Conservation (phyloP, 208 protist species). For the Trypanosoma vivax region DNA sequence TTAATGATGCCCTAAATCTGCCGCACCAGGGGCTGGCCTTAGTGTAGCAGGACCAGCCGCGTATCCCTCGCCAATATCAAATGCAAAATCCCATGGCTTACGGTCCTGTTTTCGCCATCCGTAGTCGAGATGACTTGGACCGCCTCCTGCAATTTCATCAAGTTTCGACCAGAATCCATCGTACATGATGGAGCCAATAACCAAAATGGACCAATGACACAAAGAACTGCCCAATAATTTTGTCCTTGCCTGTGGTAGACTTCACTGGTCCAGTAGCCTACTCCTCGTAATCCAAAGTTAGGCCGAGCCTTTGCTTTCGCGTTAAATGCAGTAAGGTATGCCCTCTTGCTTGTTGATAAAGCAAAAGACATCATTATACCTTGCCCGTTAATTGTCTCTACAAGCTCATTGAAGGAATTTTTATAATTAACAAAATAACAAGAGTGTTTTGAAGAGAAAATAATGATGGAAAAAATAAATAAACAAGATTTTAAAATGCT, state of each 20-base stretch:
- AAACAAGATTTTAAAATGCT: background rate
- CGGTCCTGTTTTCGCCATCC: constrained; percentile 65
- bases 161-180: constrained; percentile 80
- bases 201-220: constrained; percentile 40
- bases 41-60: constrained; percentile 62
- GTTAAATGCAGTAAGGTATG: constrained; percentile 82
- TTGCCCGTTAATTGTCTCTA: background rate
- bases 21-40: constrained; percentile 65
- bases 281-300: constrained; percentile 81
- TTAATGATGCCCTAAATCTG: constrained; percentile 71
- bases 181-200: constrained; percentile 71
- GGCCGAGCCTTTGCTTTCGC: constrained; percentile 80
- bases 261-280: constrained; percentile 76
- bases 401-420: constrained; percentile 8
- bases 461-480: constrained; percentile 13
- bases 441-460: background rate
- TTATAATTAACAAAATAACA: constrained; percentile 13
- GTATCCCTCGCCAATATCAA: constrained; percentile 85
- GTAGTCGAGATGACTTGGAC: constrained; percentile 68
- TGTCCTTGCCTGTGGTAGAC: constrained; percentile 74
- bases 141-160: constrained; percentile 75
- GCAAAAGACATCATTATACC: constrained; percentile 59
- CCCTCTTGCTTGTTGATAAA: constrained; percentile 58
- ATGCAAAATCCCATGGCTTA: constrained; percentile 86
- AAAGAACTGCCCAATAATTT: constrained; percentile 72